These are phyloP conservation scores for Termitomyces sp. DNA, from an alignment of 768 basidiomycete genomes.

Conservation along the genomic window DNA sequence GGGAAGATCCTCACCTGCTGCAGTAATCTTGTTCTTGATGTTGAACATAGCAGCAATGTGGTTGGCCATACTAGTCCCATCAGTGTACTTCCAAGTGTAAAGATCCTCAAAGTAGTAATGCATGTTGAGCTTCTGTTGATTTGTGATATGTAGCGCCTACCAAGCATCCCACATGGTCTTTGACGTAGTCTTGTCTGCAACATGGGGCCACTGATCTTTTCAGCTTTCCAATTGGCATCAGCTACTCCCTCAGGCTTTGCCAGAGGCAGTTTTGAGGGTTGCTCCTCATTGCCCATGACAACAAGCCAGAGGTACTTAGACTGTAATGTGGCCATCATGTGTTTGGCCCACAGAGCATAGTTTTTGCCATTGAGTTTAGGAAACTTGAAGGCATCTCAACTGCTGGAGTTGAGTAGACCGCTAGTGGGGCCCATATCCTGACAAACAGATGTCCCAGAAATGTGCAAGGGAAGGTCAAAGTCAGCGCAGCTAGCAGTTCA, in stretches of 20 bases:
- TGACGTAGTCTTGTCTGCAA: constrained; percentile 3
- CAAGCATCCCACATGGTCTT: constrained; percentile 8
- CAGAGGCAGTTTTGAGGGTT: not conserved
- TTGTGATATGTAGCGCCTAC: not conserved
- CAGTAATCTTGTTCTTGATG: not conserved
- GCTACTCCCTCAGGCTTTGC: not conserved
- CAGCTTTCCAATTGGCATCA: not conserved
- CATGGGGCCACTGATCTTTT: constrained; percentile 10
- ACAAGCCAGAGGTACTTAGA: not conserved
- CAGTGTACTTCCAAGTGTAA: constrained; percentile 10
- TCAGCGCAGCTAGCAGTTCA: no score
- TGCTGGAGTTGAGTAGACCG: not conserved
- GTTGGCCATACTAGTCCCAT: constrained; percentile 1
- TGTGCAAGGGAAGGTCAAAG: not conserved
- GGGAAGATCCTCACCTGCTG: not conserved
- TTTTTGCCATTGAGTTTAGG: no score
- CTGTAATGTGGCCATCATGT: not conserved
- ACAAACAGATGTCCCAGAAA: not conserved
- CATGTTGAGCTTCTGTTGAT: not conserved
- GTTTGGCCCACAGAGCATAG: not conserved
- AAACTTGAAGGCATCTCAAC: not conserved
- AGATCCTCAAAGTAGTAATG: constrained; percentile 15
- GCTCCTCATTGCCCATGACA: not conserved
- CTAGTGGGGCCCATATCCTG: not conserved
- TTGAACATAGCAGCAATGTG: not conserved